Conservation (phyloP, 2,329 filamentous ascomycete species). For the Diplodia mutila region DNA sequence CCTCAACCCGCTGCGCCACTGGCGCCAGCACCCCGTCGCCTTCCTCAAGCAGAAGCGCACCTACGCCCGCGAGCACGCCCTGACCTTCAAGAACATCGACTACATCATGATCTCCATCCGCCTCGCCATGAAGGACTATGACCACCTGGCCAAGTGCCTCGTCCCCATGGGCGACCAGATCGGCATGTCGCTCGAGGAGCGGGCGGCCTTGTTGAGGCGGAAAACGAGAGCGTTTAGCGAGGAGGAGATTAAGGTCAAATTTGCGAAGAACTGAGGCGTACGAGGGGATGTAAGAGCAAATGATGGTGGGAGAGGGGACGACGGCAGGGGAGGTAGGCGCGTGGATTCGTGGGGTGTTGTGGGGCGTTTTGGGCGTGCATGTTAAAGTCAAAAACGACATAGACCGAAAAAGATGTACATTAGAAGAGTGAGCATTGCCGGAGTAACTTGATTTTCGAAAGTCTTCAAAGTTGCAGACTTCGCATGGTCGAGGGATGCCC, state of each 20-base stretch:
- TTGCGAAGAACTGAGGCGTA: conserved; percentile 37
- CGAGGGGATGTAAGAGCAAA: too few relatives aligned
- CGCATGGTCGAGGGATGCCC: too few relatives aligned
- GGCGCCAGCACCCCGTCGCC: conserved; percentile 76
- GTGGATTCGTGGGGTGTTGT: too few relatives aligned
- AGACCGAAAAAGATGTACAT: too few relatives aligned
- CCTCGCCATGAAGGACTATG: conserved; percentile 72
- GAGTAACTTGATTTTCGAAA: too few relatives aligned
- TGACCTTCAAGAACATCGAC: conserved; percentile 81
- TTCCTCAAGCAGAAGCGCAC: conserved; percentile 71
- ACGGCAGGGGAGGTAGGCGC: too few relatives aligned
- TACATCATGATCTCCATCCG: conserved; percentile 75
- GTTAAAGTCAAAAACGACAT: too few relatives aligned
- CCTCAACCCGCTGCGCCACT: conserved; percentile 76
- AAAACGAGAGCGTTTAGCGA: conserved; percentile 70
- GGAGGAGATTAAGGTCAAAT: conserved; percentile 66
- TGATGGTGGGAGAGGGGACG: too few relatives aligned
- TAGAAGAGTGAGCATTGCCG: too few relatives aligned
- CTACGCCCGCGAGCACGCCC: conserved; percentile 68
- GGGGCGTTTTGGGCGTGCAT: too few relatives aligned
- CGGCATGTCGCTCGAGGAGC: conserved; percentile 65
- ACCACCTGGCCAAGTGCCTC: conserved; percentile 68
- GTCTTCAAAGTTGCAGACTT: too few relatives aligned
- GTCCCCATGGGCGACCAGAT: conserved; percentile 77
- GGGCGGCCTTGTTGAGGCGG: conserved; percentile 63